Evolutionary conservation across 495 filamentous ascomycete species (phyloP), one percentile per base, ranked within the genome.

Genomic region (Hyaloscypha hepaticicola): DNA sequence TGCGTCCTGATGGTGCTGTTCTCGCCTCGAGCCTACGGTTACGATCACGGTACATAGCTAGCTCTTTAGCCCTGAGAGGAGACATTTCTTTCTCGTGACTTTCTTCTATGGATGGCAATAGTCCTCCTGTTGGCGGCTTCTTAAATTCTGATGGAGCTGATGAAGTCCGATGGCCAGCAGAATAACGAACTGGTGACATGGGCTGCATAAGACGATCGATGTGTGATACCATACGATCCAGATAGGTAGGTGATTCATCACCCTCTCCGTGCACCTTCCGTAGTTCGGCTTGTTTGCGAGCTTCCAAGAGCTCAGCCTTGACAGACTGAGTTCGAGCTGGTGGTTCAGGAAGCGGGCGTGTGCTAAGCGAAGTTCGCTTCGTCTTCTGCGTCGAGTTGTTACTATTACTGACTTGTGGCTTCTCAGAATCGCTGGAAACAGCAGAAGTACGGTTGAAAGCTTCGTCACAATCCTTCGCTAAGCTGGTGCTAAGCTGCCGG

Each of bases 381-480:
- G 57, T 5, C 21, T 62, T 64, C 22, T 55, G 19, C 2, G 19
- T 27, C 5, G 14, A 14, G 27, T 25, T 31, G 19, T 34, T 12
- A 16, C 16, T 25, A 19, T 21, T 50, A 31, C 24, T 27, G 3
- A 19, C 7, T 22, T 28, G 0, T 31, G 34, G 12, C 41, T 49
- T 57, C 25, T 58, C 57, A 8, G 52, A 16, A 22, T 33, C 28
- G 53, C 72, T 71, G 25, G 72, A 77, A 38, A 60, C 25, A 0
- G 67, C 55, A 58, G 66, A 60, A 19, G 64, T 49, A 34, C 66
- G 38, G 67, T 91, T 92, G 76, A 97, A 97, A 0, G 92, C 92
- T 67, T 92, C 91, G 65, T 85, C 82, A 50, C 79, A 83, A 57
- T 82, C 77, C 63, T 78, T 77, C 25, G 80, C 81, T 41, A 85